Evolutionary conservation across 495 filamentous ascomycete genomes (phyloP).

Genomic region (Annulohypoxylon bovei): DNA sequence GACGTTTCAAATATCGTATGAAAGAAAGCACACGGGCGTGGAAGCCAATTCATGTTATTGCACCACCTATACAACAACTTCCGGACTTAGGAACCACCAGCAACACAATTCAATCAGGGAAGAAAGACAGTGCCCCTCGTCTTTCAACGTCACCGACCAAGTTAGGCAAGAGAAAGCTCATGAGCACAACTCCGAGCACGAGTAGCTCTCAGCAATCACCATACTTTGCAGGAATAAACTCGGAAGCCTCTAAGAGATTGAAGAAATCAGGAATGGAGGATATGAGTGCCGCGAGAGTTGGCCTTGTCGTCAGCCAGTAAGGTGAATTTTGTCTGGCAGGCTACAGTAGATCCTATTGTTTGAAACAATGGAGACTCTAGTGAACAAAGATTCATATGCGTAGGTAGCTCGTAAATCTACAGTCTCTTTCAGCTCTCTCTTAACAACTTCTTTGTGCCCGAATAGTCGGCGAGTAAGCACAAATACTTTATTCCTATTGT

Average conservation of each 20-base stretch:
- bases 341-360: background rate
- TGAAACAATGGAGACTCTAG: background rate
- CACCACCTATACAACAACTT: constrained; percentile 34
- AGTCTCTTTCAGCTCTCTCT: background rate
- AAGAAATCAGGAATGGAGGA: background rate
- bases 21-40: constrained; percentile 18
- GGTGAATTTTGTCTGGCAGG: background rate
- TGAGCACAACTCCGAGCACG: background rate
- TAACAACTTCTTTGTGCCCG: background rate
- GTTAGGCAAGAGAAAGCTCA: background rate
- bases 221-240: background rate
- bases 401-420: background rate
- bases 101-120: background rate
- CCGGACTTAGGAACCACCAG: constrained; percentile 7
- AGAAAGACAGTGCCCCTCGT: background rate
- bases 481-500: constrained; percentile 2
- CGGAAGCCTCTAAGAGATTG: background rate
- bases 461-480: background rate
- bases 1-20: constrained; percentile 9
- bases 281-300: background rate
- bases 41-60: constrained; percentile 19
- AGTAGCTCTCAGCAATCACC: constrained; percentile 4
- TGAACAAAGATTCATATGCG: background rate
- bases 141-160: constrained; percentile 57
- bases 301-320: background rate